Conservation (phyloP, 352 stramenopile genomes). For the Phytophthora podocarpi region DNA sequence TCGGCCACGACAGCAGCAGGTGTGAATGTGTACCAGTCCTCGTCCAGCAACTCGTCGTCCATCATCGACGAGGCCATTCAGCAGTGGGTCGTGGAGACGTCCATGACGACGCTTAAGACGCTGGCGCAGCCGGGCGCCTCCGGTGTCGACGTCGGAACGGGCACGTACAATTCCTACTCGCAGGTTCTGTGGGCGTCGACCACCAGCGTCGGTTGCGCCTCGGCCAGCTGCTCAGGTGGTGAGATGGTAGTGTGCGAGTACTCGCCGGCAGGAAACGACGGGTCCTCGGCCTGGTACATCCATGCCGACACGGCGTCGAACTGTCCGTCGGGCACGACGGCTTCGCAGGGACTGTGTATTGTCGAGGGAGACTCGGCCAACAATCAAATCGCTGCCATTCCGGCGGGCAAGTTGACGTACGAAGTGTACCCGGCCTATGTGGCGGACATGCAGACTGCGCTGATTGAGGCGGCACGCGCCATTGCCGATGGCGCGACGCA, state of each 20-base stretch:
- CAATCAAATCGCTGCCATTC: slow-evolving; percentile 58
- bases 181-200: slow-evolving; percentile 74
- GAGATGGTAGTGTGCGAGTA: slow-evolving; percentile 71
- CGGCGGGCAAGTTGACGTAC: slow-evolving; percentile 59
- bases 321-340: slow-evolving; percentile 57
- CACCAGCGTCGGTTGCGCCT: slow-evolving; percentile 67
- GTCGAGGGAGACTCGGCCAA: slow-evolving; percentile 54
- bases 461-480: slow-evolving; percentile 43
- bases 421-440: slow-evolving; percentile 65
- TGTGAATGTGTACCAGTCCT: slow-evolving; percentile 55
- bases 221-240: slow-evolving; percentile 42
- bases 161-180: slow-evolving; percentile 78
- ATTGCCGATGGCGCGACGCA: slow-evolving; percentile 25
- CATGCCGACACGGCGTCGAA: slow-evolving; percentile 50
- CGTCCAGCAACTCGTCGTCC: slow-evolving; percentile 29
- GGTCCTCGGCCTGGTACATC: slow-evolving; percentile 60
- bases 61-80: slow-evolving; percentile 62
- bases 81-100: slow-evolving; percentile 64
- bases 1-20: slow-evolving; percentile 36
- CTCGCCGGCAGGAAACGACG: slow-evolving; percentile 57
- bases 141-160: slow-evolving; percentile 54
- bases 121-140: slow-evolving; percentile 45
- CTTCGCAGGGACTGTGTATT: slow-evolving; percentile 52
- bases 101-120: slow-evolving; percentile 48
- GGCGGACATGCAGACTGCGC: slow-evolving; percentile 50